Evolutionary conservation across 179 eudicot genomes (phyloP), one percentile per base, ranked within the genome.

Genomic region (Spergularia azorica): DNA sequence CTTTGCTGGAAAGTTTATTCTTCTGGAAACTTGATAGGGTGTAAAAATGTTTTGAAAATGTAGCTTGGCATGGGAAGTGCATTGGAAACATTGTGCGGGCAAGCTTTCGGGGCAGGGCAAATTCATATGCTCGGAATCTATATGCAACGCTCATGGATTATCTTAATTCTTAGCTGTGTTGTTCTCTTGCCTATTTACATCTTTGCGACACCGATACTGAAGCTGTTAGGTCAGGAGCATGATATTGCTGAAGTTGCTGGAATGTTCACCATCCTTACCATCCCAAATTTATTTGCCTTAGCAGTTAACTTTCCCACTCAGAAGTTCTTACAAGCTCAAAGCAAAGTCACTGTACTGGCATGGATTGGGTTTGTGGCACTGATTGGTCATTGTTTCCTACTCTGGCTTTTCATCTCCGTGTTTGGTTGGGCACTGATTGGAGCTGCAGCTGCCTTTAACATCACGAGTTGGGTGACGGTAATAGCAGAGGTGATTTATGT

Each of bases 251-350:
- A 75, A 39, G 70, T 78, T 3, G 87, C 89, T 1, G 89, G 87
- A 14, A 72, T n/a, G 32, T 84, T 86, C 80, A 61, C 84, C 32
- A 61, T 82, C 9, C 82, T 76, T 72, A 60, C 79, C 54, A 75
- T 86, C 69, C 89, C 89, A 0, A 87, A 86, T 13, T 72, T 86
- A 74, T 84, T 84, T 60, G 80, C 89, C 10, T 78, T 82, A 9
- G 89, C 87, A 14, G 57, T 84, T 36, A 86, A 82, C 67, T 86
- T 86, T 39, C 87, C 89, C 0, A 79, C 87, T n/a, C 97, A 92
- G 60, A 94, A 94, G 76, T 94, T 92, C 79, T 85, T 94, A 7
- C 97, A 94, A 60, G 86, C 98, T 2, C 98, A 94, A 70, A 92
- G 97, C 86, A 88, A 89, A 74, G 95, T 92, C 5, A 76, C 72